Evolutionary conservation across 2,329 filamentous ascomycete species (phyloP), one percentile per base, ranked within the genome.

Genomic region (Trichophyton schoenleinii): DNA sequence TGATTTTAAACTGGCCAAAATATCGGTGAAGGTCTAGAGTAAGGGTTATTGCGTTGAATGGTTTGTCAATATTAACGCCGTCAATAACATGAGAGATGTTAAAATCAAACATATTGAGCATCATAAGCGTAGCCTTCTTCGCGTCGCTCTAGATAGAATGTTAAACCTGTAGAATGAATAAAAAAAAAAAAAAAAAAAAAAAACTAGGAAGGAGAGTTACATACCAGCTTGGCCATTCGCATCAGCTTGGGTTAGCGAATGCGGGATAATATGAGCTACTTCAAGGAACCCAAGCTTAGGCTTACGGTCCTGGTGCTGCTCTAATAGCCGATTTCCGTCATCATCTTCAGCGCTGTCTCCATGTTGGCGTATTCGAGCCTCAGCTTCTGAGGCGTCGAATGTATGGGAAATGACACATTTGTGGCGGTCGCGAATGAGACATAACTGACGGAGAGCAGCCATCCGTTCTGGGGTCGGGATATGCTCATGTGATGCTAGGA

Each of bases 61-160:
- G 42, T 31, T 28, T 49, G 18, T 62, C 73, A 57, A 77, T 75
- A 11, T 75, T 67, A 31, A 62, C 61, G 55, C 74, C 74, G 49
- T 75, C 66, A 59, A 77, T 75, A 0, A 76, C 59, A 64, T 72
- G 65, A 5, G 64, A 65, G 25, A 73, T 67, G 46, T 70, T 71
- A 42, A 44, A 63, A 62, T 77, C 74, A 62, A 77, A 74, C 72
- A 77, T 77, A 41, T 76, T 74, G 2, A 77, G 69, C 49, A 77
- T 70, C 31, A 64, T 63, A 8, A 77, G 65, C 15, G 72, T 71
- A 0, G 69, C 66, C 67, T 71, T 62, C 63, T 71, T 70, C 11
- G 68, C 69, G 38, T 66, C 64, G 31, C 60, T 55, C 66, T 67
- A 22, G 22, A 49, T 20, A 25, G 25, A 25, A 44, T 62, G 58